Evolutionary conservation across 768 basidiomycete species (phyloP).

Genomic region (Crassisporium funariophilum): DNA sequence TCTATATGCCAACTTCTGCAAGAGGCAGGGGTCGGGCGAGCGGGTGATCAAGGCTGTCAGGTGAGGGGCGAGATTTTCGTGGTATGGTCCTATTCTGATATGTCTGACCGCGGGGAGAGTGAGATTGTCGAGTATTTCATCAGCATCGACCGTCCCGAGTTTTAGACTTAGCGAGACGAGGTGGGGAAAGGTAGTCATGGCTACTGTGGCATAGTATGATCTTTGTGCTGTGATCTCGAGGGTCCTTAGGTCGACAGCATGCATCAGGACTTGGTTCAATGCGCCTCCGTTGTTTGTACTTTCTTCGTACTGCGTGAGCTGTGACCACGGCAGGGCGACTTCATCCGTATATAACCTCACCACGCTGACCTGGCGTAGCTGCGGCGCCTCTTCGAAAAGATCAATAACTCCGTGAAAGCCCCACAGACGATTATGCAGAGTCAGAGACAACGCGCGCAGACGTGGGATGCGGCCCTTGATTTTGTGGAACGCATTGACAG

Average conservation of each 20-base stretch:
- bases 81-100: slow-evolving; percentile 12
- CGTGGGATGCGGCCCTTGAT: not conserved
- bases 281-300: not conserved
- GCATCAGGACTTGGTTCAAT: not conserved
- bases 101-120: slow-evolving; percentile 2
- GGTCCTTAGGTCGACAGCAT: not conserved
- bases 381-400: slow-evolving; percentile 5
- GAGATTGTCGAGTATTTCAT: slow-evolving; percentile 7
- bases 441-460: not conserved
- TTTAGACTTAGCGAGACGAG: not conserved
- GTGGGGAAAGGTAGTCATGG: not conserved
- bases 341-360: not conserved
- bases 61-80: slow-evolving; percentile 5
- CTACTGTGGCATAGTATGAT: not conserved
- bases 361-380: not conserved
- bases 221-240: not conserved
- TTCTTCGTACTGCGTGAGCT: not conserved
- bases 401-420: slow-evolving; percentile 4
- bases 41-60: slow-evolving; percentile 7
- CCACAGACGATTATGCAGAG: not conserved
- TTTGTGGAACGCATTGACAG: not conserved
- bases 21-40: not conserved
- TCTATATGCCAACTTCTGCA: slow-evolving; percentile 9
- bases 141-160: not conserved
- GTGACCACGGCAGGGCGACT: not conserved